Evolutionary conservation across 176 grass and related monocot genomes (phyloP).

Genomic region (Cenchrus americanus): DNA sequence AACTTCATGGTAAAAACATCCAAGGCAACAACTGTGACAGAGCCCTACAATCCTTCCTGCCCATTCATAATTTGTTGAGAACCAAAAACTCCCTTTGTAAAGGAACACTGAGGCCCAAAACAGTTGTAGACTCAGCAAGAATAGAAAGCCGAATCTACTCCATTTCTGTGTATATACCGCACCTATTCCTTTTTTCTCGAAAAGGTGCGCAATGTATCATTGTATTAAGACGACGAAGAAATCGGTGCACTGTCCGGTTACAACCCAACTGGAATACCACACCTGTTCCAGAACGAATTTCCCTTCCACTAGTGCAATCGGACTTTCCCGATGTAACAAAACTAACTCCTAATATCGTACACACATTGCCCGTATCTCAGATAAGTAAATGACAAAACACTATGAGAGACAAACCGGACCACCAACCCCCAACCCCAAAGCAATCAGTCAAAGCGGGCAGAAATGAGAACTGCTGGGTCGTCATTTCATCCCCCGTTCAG

Average conservation of each 20-base stretch:
- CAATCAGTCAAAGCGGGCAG: conserved; percentile 1
- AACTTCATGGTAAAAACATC: not conserved
- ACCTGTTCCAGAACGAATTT: not conserved
- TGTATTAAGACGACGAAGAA: too few relatives aligned
- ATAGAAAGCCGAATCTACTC: not conserved
- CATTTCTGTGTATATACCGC: not conserved
- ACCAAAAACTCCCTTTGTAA: not conserved
- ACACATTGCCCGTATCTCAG: not conserved
- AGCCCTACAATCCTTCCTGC: not conserved
- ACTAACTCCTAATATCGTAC: not conserved
- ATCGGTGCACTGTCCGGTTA: too few relatives aligned
- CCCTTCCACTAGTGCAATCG: not conserved
- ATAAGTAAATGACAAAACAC: conserved; percentile 28
- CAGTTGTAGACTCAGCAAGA: not conserved
- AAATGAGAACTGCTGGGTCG: not conserved
- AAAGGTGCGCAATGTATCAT: too few relatives aligned
- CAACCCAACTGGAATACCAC: too few relatives aligned
- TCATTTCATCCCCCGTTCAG: not conserved
- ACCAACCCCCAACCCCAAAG: conserved; percentile 4
- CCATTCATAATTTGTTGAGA: not conserved
- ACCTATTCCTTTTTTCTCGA: too few relatives aligned
- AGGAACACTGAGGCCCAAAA: not conserved
- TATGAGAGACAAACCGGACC: not conserved
- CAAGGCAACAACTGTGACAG: not conserved
- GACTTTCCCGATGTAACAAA: not conserved